phyloP scores from a whole-genome alignment of 495 filamentous ascomycete species.

The Apiosordaria backusii region DNA sequence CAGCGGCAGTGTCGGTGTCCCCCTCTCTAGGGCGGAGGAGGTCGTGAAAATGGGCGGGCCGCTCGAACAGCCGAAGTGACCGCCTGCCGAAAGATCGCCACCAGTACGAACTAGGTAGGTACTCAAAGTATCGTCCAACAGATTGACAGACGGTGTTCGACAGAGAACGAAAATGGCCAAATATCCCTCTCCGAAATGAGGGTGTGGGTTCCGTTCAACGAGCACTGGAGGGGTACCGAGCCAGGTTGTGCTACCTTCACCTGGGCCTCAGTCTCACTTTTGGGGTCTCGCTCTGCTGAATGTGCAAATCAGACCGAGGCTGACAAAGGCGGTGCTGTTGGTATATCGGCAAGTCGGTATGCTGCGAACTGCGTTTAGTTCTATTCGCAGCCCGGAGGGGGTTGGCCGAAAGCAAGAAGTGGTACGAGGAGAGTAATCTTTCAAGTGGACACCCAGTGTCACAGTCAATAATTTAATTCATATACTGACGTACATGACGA shows the following conservation, averaged over 20 bases:
- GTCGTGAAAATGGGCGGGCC: background rate
- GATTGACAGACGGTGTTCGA: background rate
- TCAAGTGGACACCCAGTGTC: background rate
- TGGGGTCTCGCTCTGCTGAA: background rate
- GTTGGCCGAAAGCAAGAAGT: background rate
- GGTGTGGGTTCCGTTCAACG: slow-evolving; percentile 1
- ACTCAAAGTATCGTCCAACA: background rate
- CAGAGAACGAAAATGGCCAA: background rate
- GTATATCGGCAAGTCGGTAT: background rate
- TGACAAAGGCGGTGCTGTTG: slow-evolving; percentile 3
- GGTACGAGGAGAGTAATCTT: background rate
- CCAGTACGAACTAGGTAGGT: background rate
- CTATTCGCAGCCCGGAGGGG: background rate
- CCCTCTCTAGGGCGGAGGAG: background rate
- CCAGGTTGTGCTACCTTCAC: slow-evolving; percentile 1
- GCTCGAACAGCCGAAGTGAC: background rate
- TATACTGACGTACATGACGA: background rate
- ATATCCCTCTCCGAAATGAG: background rate
- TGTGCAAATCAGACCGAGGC: slow-evolving; percentile 2
- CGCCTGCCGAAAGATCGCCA: background rate
- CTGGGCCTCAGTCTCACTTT: background rate
- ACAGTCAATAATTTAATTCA: background rate
- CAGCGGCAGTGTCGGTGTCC: slow-evolving; percentile 11
- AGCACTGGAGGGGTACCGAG: slow-evolving; percentile 6
- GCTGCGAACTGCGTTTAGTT: background rate